Base-by-base conservation (phyloP, 306 rosid species). In the Pyrus betulifolia region DNA sequence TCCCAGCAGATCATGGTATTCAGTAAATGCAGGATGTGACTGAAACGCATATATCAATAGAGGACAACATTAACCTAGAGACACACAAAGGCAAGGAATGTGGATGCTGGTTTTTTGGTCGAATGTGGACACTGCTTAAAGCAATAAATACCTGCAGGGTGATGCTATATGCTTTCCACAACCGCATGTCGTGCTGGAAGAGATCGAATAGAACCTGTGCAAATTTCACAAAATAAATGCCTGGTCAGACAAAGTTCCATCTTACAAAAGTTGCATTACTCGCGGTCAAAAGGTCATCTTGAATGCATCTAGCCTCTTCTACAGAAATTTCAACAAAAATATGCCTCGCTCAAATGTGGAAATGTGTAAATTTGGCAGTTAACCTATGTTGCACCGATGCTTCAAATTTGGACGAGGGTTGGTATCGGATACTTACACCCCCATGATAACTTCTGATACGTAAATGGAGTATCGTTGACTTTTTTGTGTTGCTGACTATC, bases 131-230 rank as follows among this genome's bases (percentile, higher is more conserved):
- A 40, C 25, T 25, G 49, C 44, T 62, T 70, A 23, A 49, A 71
- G 71, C 67, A 54, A 58, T 22, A 64, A 58, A 59, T 85, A 95
- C 99, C 99, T 88, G 93, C 71, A 95, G 82, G 52, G 97, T 90
- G 68, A 74, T 79, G 83, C 91, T 83, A 72, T 95, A 92, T 1
- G 97, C 97, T 79, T 90, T 87, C 97, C 97, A 95, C 74, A 92
- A 77, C 74, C 97, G 90, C 83, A 87, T 72, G 81, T 95, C 97
- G 19, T 86, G 92, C 40, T 76, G 84, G 84, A 95, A 95, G 35
- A 95, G 88, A 87, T 95, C 97, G 45, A 93, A 95, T 55, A 92
- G 92, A 76, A 95, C 97, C 97, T 90, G 82, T 25, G 45, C 76
- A 76, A 67, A 76, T 8, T 28, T 59, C 77, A 79, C 45, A 40